Percentiles rank a stretch among this genome's conserved stretches.
Conservation (phyloP, 495 filamentous ascomycete species). For the Lindgomyces ingoldianus region DNA sequence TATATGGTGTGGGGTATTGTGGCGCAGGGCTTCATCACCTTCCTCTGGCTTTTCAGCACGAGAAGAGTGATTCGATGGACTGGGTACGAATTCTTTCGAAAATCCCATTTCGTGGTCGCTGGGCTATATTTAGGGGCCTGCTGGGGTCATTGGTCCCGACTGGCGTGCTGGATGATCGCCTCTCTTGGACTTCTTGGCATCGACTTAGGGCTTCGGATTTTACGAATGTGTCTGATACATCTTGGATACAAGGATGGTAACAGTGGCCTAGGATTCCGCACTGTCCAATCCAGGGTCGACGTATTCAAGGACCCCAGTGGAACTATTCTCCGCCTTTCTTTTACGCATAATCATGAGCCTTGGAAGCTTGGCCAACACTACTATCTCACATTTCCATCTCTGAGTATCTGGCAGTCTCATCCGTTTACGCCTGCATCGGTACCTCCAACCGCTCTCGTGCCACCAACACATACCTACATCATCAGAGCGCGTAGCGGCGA, state of each 20-base stretch:
- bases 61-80: constrained; percentile 58
- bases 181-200: constrained; percentile 57
- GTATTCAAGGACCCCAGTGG: constrained; percentile 53
- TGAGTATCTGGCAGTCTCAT: constrained; percentile 67
- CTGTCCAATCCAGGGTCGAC: constrained; percentile 53
- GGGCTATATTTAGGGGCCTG: constrained; percentile 67
- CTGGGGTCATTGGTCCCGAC: constrained; percentile 65
- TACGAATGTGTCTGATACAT: constrained; percentile 58
- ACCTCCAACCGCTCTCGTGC: constrained; percentile 43
- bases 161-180: constrained; percentile 64
- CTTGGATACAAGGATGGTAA: constrained; percentile 29
- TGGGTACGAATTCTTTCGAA: constrained; percentile 68
- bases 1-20: constrained; percentile 69
- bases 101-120: constrained; percentile 63
- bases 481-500: constrained; percentile 62
- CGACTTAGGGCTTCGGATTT: constrained; percentile 55
- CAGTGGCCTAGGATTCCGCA: constrained; percentile 47
- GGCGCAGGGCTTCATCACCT: constrained; percentile 58
- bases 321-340: constrained; percentile 58
- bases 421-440: constrained; percentile 63
- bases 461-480: constrained; percentile 61
- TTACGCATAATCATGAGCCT: constrained; percentile 55
- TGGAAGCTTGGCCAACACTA: constrained; percentile 69
- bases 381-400: constrained; percentile 61
- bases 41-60: constrained; percentile 58